Percentiles rank a stretch among this genome's conserved stretches.
Evolutionary conservation across 2,329 filamentous ascomycete genomes (phyloP).

Genomic region (Aspergillus ibericus): DNA sequence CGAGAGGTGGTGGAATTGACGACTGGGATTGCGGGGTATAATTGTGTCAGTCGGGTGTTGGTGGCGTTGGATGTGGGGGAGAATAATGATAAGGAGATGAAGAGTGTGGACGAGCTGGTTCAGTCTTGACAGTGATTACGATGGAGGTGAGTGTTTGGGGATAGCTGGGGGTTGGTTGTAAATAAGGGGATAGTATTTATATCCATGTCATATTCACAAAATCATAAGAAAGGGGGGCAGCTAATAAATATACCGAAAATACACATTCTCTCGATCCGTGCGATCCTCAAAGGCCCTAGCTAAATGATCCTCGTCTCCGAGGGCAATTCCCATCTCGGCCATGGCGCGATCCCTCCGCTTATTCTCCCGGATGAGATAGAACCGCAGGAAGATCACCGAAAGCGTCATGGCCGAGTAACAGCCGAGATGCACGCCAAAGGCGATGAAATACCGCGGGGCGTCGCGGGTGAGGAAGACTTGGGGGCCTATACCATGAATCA

Average conservation of each 20-base stretch:
- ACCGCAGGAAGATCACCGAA: constrained; percentile 59
- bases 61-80: constrained; percentile 71
- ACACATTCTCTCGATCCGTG: constrained; percentile 62
- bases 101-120: constrained; percentile 70
- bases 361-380: constrained; percentile 60
- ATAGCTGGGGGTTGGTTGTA: not conserved
- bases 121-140: no score
- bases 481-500: constrained; percentile 46
- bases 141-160: not conserved
- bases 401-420: constrained; percentile 65
- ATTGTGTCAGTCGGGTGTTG: constrained; percentile 82
- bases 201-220: no score
- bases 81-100: constrained; percentile 54
- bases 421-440: constrained; percentile 67
- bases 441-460: constrained; percentile 66
- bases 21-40: constrained; percentile 81
- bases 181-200: no score
- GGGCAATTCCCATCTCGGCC: constrained; percentile 38
- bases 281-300: constrained; percentile 63
- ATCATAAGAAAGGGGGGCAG: no score
- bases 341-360: constrained; percentile 55
- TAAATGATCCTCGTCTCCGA: constrained; percentile 23
- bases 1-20: constrained; percentile 81
- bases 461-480: constrained; percentile 65
- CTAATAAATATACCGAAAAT: constrained; percentile 59